Percentiles rank a stretch among this genome's conserved stretches.
Conservation (phyloP, 441 rosid species). For the Populus hybrid region DNA sequence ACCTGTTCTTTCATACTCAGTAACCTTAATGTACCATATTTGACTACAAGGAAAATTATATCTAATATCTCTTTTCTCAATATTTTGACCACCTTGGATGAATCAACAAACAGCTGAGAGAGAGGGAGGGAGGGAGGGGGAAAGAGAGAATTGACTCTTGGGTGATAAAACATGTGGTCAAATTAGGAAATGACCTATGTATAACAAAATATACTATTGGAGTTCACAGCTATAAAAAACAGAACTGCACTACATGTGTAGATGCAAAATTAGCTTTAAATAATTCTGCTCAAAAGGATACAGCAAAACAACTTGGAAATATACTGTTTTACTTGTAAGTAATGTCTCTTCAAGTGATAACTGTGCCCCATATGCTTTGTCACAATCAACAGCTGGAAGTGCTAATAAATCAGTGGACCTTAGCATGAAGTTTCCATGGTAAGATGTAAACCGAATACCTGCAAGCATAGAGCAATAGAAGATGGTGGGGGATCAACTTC, state of each 20-base stretch:
- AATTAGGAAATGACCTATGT: background rate
- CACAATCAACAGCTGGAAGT: constrained; percentile 99
- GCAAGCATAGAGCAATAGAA: constrained; percentile 22
- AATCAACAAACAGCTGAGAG: background rate
- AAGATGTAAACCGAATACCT: constrained; percentile 93
- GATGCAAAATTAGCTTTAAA: background rate
- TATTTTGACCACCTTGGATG: background rate
- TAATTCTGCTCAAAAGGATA: constrained; percentile 60
- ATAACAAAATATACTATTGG: background rate
- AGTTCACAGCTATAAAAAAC: background rate
- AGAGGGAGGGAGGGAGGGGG: background rate
- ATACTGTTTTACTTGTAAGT: constrained; percentile 80
- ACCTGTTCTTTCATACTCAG: constrained; percentile 8
- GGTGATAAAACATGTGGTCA: background rate
- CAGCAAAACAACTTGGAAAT: constrained; percentile 98
- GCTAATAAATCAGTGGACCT: constrained; percentile 95
- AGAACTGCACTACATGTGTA: background rate
- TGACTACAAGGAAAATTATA: constrained; percentile 9
- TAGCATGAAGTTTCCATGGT: constrained; percentile 99
- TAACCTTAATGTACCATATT: constrained; percentile 4
- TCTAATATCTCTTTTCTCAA: background rate
- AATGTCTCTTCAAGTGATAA: constrained; percentile 89
- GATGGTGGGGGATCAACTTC: constrained; percentile 23
- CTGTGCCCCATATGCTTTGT: constrained; percentile 99
- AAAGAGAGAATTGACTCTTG: background rate